Evolutionary conservation across 1,284 basidiomycete species (phyloP).

Genomic region (Sporisorium iseilematis-ciliati): DNA sequence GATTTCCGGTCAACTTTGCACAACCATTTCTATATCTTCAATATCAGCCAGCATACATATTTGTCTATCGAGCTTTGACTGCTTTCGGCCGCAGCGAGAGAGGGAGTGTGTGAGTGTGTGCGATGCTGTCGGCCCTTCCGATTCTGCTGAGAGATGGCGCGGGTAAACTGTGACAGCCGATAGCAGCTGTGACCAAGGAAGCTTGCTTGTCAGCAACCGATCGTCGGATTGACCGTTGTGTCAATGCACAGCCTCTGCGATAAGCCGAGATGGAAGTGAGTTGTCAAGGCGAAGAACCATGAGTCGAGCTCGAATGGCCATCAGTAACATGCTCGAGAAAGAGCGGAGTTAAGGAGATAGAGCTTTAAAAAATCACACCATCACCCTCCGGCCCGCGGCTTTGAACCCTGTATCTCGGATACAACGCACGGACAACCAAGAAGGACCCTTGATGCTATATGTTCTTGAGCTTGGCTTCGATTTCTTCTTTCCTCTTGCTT

Average conservation of each 20-base stretch:
- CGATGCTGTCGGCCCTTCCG: background rate
- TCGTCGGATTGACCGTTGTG: background rate
- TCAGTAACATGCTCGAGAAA: background rate
- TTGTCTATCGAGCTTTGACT: background rate
- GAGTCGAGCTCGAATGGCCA: constrained; percentile 1
- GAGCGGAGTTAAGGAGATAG: background rate
- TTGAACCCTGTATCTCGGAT: background rate
- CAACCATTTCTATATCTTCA: background rate
- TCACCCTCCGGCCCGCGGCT: background rate
- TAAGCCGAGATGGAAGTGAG: no score
- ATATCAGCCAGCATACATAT: background rate
- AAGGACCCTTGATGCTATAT: background rate
- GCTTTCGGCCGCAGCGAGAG: no score
- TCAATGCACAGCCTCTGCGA: no score
- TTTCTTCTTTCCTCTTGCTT: background rate
- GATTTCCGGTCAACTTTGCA: background rate
- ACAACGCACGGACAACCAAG: background rate
- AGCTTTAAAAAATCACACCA: constrained; percentile 6
- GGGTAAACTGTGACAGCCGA: background rate
- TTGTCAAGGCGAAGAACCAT: no score
- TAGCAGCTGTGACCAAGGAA: background rate
- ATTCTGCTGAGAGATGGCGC: background rate
- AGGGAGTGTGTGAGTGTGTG: no score
- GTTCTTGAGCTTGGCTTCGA: background rate
- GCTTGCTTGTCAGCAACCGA: background rate